Base-by-base conservation (phyloP, 164 flowering plant genomes). In the Chloranthus sessilifolius region DNA sequence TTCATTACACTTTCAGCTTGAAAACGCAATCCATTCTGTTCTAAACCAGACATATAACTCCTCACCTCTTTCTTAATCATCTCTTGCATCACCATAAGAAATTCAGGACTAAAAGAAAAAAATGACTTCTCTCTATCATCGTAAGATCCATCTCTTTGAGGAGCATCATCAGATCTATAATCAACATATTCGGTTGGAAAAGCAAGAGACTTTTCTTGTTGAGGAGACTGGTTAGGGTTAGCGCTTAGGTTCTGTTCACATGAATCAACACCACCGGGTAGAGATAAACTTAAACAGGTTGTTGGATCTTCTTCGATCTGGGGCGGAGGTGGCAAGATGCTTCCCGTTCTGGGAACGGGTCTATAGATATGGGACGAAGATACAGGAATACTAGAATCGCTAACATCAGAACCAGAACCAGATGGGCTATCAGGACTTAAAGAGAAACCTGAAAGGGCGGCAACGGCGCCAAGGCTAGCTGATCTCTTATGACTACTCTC, bases 11-110 rank as follows among this genome's bases (percentile, higher is more conserved):
- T 82, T 37, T 9, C 81, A 1, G 69, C 71, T 50, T 62, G 75
- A 50, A 72, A 37, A 30, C 70, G 66, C 7, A 65, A 4, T 7
- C 76, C 73, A 14, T 60, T 59, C 57, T 61, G 78, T 43, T 74
- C 78, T 14, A 74, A 47, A 51, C 78, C 91, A 1, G 79, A 49
- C 94, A 90, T 84, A 53, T 84, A 90, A 17, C 53, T 82, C 66
- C 80, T 78, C 72, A 90, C 95, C 67, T 90, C 98, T 56, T 37
- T 79, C 63, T 67, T 74, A 23, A 90, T 81, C 98, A 87, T 84
- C 59, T 81, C 95, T 60, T 85, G 88, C 83, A 90, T 71, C 74
- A 79, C 82, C 26, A 68, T 65, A 63, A 79, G 55, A 30, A 90
- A 67, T 68, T 89, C 97, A 7, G 58, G 60, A 27, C 73, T 72